Evolutionary conservation across 176 grass and related monocot species (phyloP), one percentile per base, ranked within the genome.

Genomic region (Phyllostachys edulis): DNA sequence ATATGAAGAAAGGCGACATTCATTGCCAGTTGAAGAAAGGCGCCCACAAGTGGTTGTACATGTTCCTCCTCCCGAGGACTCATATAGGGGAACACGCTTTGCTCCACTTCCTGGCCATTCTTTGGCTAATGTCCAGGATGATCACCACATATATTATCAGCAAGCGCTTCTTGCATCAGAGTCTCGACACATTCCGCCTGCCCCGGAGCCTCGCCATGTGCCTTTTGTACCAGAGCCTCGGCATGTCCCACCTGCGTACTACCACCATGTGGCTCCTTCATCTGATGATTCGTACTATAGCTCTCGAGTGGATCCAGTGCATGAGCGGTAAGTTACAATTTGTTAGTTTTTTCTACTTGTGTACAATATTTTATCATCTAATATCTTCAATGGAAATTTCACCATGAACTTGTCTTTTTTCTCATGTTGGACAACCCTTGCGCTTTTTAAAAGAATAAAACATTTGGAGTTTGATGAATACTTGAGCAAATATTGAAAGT

Each of bases 281-380:
- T 84, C 75, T 76, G 77, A 75, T 88, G 92, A 86, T 90, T 29
- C 41, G 1, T 91, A 79, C 64, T 94, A 89, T 84, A 84, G 32
- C 1, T 42, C 66, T 85, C 85, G 44, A 77, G 78, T 76, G 72
- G 85, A 89, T 68, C 56, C 51, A 32, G 26, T 66, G 18, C 85
- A 57, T 80, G 82, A 90, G 23, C 73, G 75, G 92, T 94, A 85
- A 67, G 81, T 80, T 71, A 40, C 3, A 7, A 80, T 75, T 21
- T 55, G 2, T 34, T 50, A 67, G 36, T 56, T 86, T n/a, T 64
- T 18, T 24, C 12, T 27, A 41, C 41, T 69, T 37, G 5, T 34
- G 24, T 26, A 17, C 44, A 14, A 9, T n/a, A 47, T 73, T 18
- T 72, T 73, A 46, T 18, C 2, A 10, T 73, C 4, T 23, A 20